Conservation (phyloP, 331 rosid species). For the Cucumis variabilis region DNA sequence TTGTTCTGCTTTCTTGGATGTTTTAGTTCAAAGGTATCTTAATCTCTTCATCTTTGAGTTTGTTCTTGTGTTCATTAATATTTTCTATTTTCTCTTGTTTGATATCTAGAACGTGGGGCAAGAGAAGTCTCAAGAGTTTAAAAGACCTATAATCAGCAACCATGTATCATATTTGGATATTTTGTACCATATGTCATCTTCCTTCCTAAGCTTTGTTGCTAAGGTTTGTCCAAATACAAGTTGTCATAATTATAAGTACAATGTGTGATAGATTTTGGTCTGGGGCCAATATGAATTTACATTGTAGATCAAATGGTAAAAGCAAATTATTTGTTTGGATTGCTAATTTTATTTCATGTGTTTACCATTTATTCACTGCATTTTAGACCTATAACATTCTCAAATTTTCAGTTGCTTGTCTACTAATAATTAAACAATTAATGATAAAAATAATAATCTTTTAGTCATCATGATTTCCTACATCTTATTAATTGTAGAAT, state of each 20-base stretch:
- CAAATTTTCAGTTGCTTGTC: background rate
- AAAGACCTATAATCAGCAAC: conserved; percentile 78
- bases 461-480: conserved; percentile 25
- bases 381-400: background rate
- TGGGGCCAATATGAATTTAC: background rate
- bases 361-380: conserved; percentile 24
- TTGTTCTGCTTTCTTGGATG: background rate
- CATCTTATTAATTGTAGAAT: no score
- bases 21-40: background rate
- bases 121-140: conserved; percentile 54
- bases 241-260: background rate
- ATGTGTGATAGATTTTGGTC: background rate
- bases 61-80: background rate
- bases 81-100: background rate
- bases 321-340: background rate
- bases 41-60: background rate
- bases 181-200: conserved; percentile 88
- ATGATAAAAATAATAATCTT: background rate
- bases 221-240: conserved; percentile 62
- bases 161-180: conserved; percentile 93
- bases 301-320: background rate
- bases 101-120: conserved; percentile 45
- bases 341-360: conserved; percentile 11
- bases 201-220: conserved; percentile 98
- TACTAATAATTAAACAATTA: background rate